phyloP scores from a whole-genome alignment of 2,329 filamentous ascomycete genomes.

The Botrytis paeoniae region DNA sequence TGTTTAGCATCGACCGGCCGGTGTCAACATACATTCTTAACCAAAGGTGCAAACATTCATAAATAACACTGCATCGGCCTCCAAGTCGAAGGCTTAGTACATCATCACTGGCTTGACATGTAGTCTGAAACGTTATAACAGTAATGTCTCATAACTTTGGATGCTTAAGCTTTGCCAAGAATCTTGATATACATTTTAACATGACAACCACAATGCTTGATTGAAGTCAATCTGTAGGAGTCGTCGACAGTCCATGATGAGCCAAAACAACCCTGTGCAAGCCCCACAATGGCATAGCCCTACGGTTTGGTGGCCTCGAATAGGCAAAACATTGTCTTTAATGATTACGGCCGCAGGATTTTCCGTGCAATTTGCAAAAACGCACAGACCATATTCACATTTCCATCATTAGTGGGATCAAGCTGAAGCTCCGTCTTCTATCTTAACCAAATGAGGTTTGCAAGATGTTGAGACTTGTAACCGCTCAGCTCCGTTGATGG shows the following conservation, averaged over 20 bases:
- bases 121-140: not conserved
- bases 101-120: not conserved
- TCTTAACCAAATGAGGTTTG: slow-evolving; percentile 4
- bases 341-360: not conserved
- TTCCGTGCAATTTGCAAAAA: not conserved
- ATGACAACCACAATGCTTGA: not conserved
- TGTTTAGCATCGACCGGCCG: not conserved
- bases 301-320: not conserved
- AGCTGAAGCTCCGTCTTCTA: not conserved
- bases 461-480: slow-evolving; percentile 5
- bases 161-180: not conserved
- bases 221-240: not conserved
- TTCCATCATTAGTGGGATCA: not conserved
- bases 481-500: not conserved
- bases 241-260: not conserved
- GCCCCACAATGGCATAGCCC: not conserved
- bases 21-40: not conserved
- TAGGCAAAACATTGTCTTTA: not conserved
- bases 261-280: not conserved
- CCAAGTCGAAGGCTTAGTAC: not conserved
- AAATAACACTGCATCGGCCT: not conserved
- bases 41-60: not conserved
- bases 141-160: not conserved
- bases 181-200: not conserved
- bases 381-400: not conserved